Percentiles rank a stretch among this genome's conserved stretches.
phyloP scores from a whole-genome alignment of 176 grass and related monocot species.

The Dactylis glomerata region DNA sequence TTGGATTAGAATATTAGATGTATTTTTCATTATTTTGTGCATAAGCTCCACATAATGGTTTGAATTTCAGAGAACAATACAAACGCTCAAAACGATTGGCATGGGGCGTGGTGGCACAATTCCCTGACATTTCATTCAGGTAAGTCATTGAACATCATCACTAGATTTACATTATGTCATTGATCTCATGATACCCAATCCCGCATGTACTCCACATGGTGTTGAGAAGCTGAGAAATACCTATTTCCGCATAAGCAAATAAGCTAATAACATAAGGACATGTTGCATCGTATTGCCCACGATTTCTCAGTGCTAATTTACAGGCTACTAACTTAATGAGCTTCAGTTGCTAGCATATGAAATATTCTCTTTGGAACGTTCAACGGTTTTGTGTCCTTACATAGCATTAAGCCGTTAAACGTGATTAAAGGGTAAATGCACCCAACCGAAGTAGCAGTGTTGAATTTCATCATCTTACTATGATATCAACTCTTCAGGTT shows the following conservation, averaged over 20 bases:
- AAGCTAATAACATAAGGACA: not conserved
- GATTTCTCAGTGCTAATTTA: not conserved
- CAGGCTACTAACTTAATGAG: not conserved
- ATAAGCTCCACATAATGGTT: slow-evolving; percentile 14
- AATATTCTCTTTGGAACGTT: not conserved
- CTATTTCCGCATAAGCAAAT: not conserved
- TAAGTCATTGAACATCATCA: slow-evolving; percentile 9
- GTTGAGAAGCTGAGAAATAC: slow-evolving; percentile 6
- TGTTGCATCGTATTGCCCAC: slow-evolving; percentile 1
- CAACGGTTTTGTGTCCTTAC: not conserved
- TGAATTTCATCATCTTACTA: slow-evolving; percentile 18
- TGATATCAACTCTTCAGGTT: slow-evolving; percentile 49
- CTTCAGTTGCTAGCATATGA: not conserved
- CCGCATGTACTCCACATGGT: not conserved
- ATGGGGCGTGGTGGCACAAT: slow-evolving; percentile 92
- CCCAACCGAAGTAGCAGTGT: slow-evolving; percentile 15
- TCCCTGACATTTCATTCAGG: slow-evolving; percentile 73
- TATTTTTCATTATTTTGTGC: not conserved
- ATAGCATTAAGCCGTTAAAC: not conserved
- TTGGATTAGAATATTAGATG: not conserved
- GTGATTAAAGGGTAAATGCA: slow-evolving; percentile 18
- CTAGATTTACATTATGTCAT: not conserved
- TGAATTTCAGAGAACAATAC: slow-evolving; percentile 69
- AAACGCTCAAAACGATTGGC: slow-evolving; percentile 98
- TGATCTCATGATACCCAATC: not conserved